A percentile compares a stretch with the other conserved stretches of the same genome.
phyloP scores from a whole-genome alignment of 345 rosid genomes.

The Durio zibethinus region DNA sequence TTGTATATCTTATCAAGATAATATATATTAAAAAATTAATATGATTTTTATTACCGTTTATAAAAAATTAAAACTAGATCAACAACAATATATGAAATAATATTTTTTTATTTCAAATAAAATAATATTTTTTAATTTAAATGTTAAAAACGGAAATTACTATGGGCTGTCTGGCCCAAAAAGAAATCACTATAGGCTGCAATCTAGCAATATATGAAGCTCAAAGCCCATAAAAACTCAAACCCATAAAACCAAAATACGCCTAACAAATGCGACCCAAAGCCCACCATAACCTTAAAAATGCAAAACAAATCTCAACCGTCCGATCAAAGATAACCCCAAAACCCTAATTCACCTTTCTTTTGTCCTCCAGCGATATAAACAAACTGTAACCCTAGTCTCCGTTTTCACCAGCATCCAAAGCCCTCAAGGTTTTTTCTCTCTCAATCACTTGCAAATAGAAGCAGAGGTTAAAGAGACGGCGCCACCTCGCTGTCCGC shows the following conservation, averaged over 20 bases:
- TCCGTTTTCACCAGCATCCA: background rate
- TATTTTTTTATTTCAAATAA: too few relatives aligned
- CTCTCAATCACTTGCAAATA: background rate
- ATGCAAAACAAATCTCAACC: constrained; percentile 27
- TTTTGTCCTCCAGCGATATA: constrained; percentile 8
- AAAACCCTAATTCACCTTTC: constrained; percentile 18
- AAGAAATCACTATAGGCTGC: too few relatives aligned
- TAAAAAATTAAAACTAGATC: too few relatives aligned
- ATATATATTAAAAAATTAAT: too few relatives aligned
- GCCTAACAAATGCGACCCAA: background rate
- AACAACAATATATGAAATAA: too few relatives aligned
- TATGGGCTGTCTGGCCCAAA: too few relatives aligned
- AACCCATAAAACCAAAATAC: too few relatives aligned
- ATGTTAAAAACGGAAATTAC: too few relatives aligned
- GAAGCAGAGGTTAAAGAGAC: constrained; percentile 61
- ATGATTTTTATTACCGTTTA: too few relatives aligned
- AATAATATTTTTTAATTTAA: too few relatives aligned
- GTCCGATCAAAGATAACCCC: constrained; percentile 45
- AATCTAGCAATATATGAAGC: too few relatives aligned
- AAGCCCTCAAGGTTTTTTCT: background rate
- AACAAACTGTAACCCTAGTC: background rate
- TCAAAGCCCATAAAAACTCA: background rate
- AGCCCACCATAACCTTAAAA: background rate
- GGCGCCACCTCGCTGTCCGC: constrained; percentile 46
- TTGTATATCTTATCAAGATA: too few relatives aligned